phyloP scores from a whole-genome alignment of 257 asterid species.

The Nicotiana tabacum region DNA sequence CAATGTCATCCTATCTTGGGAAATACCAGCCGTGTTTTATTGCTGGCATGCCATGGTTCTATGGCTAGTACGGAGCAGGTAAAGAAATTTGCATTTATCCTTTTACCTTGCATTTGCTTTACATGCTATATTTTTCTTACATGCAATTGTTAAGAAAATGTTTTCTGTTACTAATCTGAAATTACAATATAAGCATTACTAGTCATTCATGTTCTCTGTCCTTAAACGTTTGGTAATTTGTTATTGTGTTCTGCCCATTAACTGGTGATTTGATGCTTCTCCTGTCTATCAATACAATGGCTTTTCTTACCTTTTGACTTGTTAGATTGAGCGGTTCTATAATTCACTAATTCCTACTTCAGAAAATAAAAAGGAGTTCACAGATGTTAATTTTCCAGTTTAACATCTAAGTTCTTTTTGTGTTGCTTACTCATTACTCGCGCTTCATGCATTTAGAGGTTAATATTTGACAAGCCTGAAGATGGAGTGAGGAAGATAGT shows the following conservation, averaged over 20 bases:
- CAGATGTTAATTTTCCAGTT: not conserved
- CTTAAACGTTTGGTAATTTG: not conserved
- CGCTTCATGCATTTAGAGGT: constrained; percentile 42
- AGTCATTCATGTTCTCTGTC: not conserved
- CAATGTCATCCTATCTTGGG: constrained; percentile 73
- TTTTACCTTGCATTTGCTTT: not conserved
- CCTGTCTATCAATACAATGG: not conserved
- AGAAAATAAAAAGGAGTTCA: not conserved
- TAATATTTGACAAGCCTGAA: constrained; percentile 74
- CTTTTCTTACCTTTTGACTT: not conserved
- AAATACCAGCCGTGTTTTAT: constrained; percentile 59
- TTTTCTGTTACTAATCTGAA: not conserved
- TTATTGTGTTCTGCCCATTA: not conserved
- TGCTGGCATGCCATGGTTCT: constrained; percentile 93
- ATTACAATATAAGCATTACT: not conserved
- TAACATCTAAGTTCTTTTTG: not conserved
- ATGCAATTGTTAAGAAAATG: not conserved
- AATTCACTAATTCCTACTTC: constrained; percentile 2
- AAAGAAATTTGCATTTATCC: not conserved
- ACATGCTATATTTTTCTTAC: not conserved
- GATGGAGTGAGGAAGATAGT: constrained; percentile 85
- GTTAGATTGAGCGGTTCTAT: constrained; percentile 3
- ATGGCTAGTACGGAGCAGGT: constrained; percentile 98
- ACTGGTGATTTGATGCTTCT: not conserved
- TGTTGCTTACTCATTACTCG: not conserved